Percentiles rank a stretch among this genome's conserved stretches.
These are phyloP conservation scores for Candida ipomoeae DNA, from an alignment of 805 yeast genomes.

Conservation along the genomic window DNA sequence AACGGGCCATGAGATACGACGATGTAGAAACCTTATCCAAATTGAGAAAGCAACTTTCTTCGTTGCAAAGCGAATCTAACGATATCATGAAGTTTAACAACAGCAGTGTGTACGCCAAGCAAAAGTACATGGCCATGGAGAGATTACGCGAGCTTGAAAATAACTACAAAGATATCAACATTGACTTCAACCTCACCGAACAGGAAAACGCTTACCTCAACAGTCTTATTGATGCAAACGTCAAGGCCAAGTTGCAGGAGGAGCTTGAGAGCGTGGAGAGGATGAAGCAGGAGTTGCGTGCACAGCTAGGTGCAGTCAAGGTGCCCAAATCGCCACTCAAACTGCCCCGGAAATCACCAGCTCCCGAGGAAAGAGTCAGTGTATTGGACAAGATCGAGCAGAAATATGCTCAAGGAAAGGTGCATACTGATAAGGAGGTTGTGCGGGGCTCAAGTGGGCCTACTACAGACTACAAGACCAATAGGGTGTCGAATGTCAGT, in stretches of 20 bases:
- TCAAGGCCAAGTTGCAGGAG: constrained; percentile 35
- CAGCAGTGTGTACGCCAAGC: constrained; percentile 54
- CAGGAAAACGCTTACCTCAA: constrained; percentile 15
- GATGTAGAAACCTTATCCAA: constrained; percentile 54
- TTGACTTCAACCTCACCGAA: constrained; percentile 39
- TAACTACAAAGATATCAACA: constrained; percentile 60
- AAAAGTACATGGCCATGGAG: constrained; percentile 64
- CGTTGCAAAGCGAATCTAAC: constrained; percentile 69
- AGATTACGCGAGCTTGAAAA: constrained; percentile 67
- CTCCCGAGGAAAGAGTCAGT: constrained; percentile 1
- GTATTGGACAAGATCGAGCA: constrained; percentile 37
- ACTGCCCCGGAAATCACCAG: constrained; percentile 13
- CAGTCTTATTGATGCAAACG: constrained; percentile 28
- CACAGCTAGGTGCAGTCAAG: constrained; percentile 28
- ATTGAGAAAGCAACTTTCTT: constrained; percentile 54
- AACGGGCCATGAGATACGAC: constrained; percentile 41
- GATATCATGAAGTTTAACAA: constrained; percentile 68
- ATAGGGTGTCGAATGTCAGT: constrained; percentile 33
- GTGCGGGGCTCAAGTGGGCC: constrained; percentile 17
- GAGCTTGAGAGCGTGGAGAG: constrained; percentile 42
- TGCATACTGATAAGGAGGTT: constrained; percentile 14
- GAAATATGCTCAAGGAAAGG: constrained; percentile 45
- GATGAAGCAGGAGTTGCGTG: constrained; percentile 36
- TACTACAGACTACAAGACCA: constrained; percentile 25
- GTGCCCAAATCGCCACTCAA: constrained; percentile 3